Conservation (phyloP, 1,284 basidiomycete species). For the Moesziomyces aphidis region DNA sequence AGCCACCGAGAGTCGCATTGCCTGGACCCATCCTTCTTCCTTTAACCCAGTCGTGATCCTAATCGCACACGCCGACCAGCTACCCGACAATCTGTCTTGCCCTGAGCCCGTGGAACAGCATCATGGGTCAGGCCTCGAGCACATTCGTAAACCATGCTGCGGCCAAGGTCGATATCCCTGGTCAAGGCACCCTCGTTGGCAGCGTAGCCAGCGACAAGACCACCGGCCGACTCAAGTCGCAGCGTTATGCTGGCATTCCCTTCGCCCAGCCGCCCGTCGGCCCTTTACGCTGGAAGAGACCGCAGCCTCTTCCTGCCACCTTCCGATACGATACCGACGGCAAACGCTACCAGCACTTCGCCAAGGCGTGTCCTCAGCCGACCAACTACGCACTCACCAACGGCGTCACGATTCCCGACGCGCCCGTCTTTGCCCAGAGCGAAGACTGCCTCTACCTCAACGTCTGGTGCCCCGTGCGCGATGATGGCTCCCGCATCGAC, state of each 20-base stretch:
- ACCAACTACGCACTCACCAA: conserved; percentile 34
- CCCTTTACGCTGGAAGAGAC: conserved; percentile 34
- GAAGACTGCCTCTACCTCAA: conserved; percentile 56
- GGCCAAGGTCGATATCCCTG: conserved; percentile 26
- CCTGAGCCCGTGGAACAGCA: not conserved
- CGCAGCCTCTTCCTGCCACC: conserved; percentile 21
- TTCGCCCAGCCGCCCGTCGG: conserved; percentile 45
- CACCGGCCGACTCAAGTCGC: conserved; percentile 26
- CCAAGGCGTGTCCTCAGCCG: conserved; percentile 20
- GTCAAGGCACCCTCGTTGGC: conserved; percentile 27
- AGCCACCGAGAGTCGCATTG: not conserved
- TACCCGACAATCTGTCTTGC: no score
- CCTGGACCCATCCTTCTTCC: no score
- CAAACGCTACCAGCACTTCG: conserved; percentile 28
- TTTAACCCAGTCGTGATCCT: no score
- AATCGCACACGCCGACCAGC: no score
- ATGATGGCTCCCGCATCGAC: not conserved
- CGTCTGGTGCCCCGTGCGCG: conserved; percentile 32
- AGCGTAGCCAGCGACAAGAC: conserved; percentile 13
- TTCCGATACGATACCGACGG: conserved; percentile 29
- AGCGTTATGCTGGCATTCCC: conserved; percentile 47
- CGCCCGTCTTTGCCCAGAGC: conserved; percentile 6
- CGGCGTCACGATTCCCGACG: conserved; percentile 17
- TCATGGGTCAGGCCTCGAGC: conserved; percentile 40
- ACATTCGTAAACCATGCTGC: conserved; percentile 14